A percentile compares a stretch with the other conserved stretches of the same genome.
Conservation (phyloP, 2,329 filamentous ascomycete species). For the Talaromyces sp. region DNA sequence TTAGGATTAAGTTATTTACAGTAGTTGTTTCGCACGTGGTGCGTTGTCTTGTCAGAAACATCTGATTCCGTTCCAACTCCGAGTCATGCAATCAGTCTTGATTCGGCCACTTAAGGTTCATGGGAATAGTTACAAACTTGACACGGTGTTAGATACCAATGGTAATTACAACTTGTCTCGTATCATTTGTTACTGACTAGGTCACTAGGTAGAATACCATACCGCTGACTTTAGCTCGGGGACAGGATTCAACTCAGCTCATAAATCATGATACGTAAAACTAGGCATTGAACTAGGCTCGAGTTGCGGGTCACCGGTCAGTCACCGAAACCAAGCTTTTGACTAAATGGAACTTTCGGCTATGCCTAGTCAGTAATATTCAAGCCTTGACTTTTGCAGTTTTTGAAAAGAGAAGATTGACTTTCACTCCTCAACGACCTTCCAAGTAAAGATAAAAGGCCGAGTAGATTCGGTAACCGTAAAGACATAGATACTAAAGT, state of each 20-base stretch:
- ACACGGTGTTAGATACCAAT: neutral
- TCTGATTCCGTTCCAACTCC: neutral
- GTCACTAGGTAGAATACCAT: neutral
- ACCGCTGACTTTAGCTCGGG: neutral
- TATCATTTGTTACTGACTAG: neutral
- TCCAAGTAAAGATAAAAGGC: neutral
- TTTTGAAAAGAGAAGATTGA: neutral
- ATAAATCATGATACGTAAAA: neutral
- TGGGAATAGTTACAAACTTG: neutral
- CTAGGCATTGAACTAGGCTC: neutral
- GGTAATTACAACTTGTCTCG: neutral
- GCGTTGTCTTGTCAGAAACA: neutral
- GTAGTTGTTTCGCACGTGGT: neutral
- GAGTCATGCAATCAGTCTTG: neutral
- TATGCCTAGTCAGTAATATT: neutral
- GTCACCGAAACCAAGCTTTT: neutral
- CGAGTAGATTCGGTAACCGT: neutral
- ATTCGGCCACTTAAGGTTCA: neutral
- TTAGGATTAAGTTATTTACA: neutral
- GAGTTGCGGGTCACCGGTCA: neutral
- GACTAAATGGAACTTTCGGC: neutral
- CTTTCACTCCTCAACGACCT: neutral
- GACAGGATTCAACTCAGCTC: neutral
- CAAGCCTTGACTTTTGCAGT: neutral
- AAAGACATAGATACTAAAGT: neutral